phyloP scores from a whole-genome alignment of 2,329 filamentous ascomycete species.

The Dryadomyces quercivorus region DNA sequence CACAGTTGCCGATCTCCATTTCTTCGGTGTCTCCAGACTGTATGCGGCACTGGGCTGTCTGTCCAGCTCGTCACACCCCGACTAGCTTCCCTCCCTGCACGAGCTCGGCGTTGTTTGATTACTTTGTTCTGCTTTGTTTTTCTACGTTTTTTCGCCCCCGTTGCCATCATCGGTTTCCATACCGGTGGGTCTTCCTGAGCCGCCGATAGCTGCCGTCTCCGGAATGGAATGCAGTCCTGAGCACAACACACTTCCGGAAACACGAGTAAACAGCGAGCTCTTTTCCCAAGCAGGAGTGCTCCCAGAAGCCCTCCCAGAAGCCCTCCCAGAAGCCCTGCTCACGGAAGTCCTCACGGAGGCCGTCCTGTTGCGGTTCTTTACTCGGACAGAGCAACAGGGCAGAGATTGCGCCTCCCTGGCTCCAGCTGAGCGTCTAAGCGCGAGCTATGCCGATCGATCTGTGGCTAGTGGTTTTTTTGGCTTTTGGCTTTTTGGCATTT shows the following conservation, averaged over 20 bases:
- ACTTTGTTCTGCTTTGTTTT: neutral
- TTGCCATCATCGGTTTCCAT: neutral
- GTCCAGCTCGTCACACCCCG: no score
- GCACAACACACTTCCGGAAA: no score
- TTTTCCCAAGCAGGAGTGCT: no score
- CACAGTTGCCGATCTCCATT: neutral
- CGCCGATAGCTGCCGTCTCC: no score
- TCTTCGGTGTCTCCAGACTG: neutral
- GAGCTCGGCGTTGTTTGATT: neutral
- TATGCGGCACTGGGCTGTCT: no score
- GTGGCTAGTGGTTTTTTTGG: neutral
- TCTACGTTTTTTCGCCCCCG: neutral
- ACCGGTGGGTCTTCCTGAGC: no score
- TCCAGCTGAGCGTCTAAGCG: neutral
- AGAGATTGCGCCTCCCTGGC: neutral
- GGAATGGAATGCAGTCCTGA: no score
- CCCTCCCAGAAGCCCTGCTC: no score
- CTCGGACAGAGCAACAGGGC: neutral
- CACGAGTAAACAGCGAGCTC: no score
- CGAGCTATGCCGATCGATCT: neutral
- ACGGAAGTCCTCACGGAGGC: no score
- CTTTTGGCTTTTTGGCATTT: neutral
- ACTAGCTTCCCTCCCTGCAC: neutral
- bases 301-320: no score
- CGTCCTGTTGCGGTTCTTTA: no score